A percentile compares a stretch with the other conserved stretches of the same genome.
These are phyloP conservation scores for Elsinoe ampelina DNA, from an alignment of 2,329 filamentous ascomycete genomes.

Conservation along the genomic window DNA sequence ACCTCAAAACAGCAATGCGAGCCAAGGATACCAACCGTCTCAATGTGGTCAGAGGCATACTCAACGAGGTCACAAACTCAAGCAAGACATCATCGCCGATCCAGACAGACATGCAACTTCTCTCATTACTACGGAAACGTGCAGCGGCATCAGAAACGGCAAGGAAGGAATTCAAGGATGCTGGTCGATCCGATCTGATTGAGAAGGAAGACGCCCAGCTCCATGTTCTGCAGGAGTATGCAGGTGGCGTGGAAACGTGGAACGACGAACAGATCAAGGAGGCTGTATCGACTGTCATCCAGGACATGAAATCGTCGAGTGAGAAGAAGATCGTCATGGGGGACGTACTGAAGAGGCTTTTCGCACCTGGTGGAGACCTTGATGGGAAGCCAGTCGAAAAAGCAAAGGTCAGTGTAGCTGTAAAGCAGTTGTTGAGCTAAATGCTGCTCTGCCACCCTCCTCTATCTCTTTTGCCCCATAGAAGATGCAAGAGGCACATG, in stretches of 20 bases:
- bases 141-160: constrained; percentile 50
- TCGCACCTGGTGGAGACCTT: constrained; percentile 42
- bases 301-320: constrained; percentile 36
- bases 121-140: constrained; percentile 57
- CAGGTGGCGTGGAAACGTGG: constrained; percentile 49
- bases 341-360: constrained; percentile 54
- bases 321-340: constrained; percentile 49
- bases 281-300: constrained; percentile 45
- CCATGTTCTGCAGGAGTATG: constrained; percentile 56
- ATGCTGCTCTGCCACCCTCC: background rate
- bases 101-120: constrained; percentile 58
- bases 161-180: constrained; percentile 52
- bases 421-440: constrained; percentile 38
- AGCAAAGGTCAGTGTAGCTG: constrained; percentile 49
- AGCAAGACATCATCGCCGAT: constrained; percentile 65
- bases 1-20: constrained; percentile 41
- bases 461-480: too few relatives aligned
- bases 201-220: constrained; percentile 61
- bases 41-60: constrained; percentile 57
- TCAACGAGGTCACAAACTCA: constrained; percentile 63
- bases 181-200: constrained; percentile 58
- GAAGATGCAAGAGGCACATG: too few relatives aligned
- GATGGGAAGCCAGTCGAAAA: constrained; percentile 58
- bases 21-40: constrained; percentile 50
- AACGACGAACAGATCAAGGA: constrained; percentile 49